Evolutionary conservation across 2,329 filamentous ascomycete genomes (phyloP), one percentile per base, ranked within the genome.

Genomic region (Colletotrichum coccodes): DNA sequence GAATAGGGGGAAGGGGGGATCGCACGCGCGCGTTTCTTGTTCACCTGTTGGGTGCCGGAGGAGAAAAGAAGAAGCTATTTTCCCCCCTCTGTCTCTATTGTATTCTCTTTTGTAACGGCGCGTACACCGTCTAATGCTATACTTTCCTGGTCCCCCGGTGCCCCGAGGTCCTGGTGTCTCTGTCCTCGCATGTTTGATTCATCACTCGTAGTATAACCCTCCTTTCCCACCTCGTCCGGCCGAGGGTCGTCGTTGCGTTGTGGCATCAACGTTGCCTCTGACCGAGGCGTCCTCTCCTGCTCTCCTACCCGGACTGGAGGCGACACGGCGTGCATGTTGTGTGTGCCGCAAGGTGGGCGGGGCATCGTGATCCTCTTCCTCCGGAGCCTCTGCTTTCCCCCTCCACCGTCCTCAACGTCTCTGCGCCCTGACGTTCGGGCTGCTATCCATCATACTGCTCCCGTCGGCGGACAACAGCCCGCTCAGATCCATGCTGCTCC

Each of bases 401-500:
- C 21, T 11, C 74, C 30, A 64, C 71, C 72, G 6, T 23, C 56
- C 64, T 52, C 58, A 68, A 23, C 77, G 74, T 59, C 77, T 73
- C 32, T 75, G 73, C 14, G 84, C 80, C 64, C 81, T 80, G 11
- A 82, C 74, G 16, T 82, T 81, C n/a, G 87, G 87, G 72, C 87
- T 89, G 72, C 86, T 87, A 1, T 83, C 83, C 70, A 87, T 79
- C 62, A 86, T 81, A 71, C 87, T 90, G 76, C 88, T 89, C 64
- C 87, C 89, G 42, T 89, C 86, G 42, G 83, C 80, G 8, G 86
- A 88, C 59, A 90, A 77, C 11, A 89, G 77, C 44, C 86, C 84
- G 71, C 85, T 89, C 53, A 89, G 79, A 71, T 90, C 88, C 61
- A 91, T 81, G 72, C 88, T 90, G 76, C 71, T 82, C 79, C 80